phyloP scores from a whole-genome alignment of 768 basidiomycete species.

The Thelephora ganbajun region DNA sequence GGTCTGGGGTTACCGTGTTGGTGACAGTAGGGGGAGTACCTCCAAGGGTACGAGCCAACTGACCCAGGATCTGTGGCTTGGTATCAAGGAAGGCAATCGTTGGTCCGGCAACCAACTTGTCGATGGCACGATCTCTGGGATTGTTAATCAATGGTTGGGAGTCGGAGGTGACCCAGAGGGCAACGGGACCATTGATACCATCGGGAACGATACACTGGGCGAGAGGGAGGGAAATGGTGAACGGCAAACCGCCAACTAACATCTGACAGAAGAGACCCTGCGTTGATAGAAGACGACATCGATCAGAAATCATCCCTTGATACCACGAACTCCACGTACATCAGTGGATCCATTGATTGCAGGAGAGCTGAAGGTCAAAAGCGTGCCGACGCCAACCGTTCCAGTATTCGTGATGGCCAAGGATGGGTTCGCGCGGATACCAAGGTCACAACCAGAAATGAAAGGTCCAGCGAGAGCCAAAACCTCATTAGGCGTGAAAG shows the following conservation, averaged over 20 bases:
- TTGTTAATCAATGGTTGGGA: conserved; percentile 49
- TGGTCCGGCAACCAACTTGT: conserved; percentile 58
- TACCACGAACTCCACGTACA: conserved; percentile 18
- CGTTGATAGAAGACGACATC: conserved; percentile 5
- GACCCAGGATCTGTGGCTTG: conserved; percentile 33
- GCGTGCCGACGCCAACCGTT: conserved; percentile 40
- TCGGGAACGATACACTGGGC: conserved; percentile 47
- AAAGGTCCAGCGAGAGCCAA: conserved; percentile 56
- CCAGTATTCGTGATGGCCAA: conserved; percentile 53
- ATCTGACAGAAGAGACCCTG: conserved; percentile 63
- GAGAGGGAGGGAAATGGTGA: conserved; percentile 45
- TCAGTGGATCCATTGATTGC: conserved; percentile 38
- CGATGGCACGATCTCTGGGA: conserved; percentile 38
- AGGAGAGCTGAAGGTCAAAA: conserved; percentile 42
- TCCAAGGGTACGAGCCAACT: conserved; percentile 24
- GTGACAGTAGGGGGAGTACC: conserved; percentile 1
- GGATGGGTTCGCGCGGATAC: conserved; percentile 32
- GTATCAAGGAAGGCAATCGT: conserved; percentile 53
- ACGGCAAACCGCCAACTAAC: conserved; percentile 45
- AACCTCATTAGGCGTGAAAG: conserved; percentile 55
- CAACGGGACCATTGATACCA: conserved; percentile 63
- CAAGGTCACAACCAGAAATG: conserved; percentile 53
- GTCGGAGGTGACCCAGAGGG: conserved; percentile 54
- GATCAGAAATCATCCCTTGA: neutral
- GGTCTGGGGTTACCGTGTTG: conserved; percentile 11